phyloP scores from a whole-genome alignment of 2,329 filamentous ascomycete species.

The Cryphonectria japonica region DNA sequence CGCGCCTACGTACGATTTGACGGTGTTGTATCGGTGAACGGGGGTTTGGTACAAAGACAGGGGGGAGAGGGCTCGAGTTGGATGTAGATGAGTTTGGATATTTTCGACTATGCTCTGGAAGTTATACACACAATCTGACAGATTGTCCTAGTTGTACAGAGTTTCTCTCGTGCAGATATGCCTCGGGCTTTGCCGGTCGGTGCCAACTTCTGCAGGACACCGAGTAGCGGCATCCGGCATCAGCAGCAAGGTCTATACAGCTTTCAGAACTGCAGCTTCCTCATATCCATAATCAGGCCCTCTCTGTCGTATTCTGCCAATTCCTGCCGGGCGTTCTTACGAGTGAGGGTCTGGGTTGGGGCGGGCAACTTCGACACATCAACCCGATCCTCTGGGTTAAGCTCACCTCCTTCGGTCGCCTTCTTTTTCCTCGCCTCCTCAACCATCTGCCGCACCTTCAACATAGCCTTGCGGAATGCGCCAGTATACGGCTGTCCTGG shows the following conservation, averaged over 20 bases:
- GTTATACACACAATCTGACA: constrained; percentile 9
- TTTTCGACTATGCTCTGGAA: constrained; percentile 4
- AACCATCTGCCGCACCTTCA: constrained; percentile 40
- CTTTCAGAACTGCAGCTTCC: background rate
- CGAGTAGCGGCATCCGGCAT: background rate
- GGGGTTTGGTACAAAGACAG: background rate
- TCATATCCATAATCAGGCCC: background rate
- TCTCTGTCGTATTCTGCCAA: background rate
- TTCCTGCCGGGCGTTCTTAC: background rate
- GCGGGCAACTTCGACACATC: background rate
- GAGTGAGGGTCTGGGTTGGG: background rate
- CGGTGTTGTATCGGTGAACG: constrained; percentile 55
- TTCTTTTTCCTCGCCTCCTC: constrained; percentile 27
- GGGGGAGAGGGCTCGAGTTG: background rate
- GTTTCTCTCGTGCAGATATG: background rate
- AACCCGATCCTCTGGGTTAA: constrained; percentile 2
- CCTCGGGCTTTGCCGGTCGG: background rate
- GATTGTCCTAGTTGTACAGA: constrained; percentile 32
- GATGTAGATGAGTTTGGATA: background rate
- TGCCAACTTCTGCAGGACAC: background rate
- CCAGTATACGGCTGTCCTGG: constrained; percentile 58
- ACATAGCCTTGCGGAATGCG: constrained; percentile 47
- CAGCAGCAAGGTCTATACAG: no score
- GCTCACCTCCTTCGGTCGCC: background rate
- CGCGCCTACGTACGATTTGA: constrained; percentile 55